Conservation (phyloP, 208 protist species). For the Leishmania tropica region DNA sequence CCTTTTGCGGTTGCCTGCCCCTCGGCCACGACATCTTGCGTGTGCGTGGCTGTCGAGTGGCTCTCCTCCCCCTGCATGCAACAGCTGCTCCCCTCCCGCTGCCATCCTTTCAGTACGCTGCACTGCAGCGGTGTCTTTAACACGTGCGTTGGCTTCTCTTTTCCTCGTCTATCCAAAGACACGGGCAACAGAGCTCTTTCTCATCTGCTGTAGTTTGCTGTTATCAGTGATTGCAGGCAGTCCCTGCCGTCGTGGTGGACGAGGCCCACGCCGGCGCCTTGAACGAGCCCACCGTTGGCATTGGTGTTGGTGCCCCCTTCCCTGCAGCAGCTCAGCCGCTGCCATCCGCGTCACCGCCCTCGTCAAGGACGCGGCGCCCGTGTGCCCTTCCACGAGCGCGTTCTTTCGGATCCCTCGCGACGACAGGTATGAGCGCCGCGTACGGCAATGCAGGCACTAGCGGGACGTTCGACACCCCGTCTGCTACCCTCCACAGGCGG, state of each 20-base stretch:
- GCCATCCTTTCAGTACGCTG: not conserved
- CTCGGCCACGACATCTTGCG: not conserved
- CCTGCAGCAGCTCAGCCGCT: not conserved
- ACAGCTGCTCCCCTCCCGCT: not conserved
- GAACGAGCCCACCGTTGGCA: not conserved
- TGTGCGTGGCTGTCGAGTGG: not conserved
- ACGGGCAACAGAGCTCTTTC: not conserved
- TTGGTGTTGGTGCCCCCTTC: not conserved
- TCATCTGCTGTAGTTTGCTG: not conserved
- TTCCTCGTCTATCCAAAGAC: not conserved
- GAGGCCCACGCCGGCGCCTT: not conserved
- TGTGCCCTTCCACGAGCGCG: not conserved
- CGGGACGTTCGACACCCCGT: not conserved
- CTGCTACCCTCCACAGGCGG: slow-evolving; percentile 5
- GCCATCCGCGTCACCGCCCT: not conserved
- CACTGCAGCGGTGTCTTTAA: not conserved
- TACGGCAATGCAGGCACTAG: not conserved
- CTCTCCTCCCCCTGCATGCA: not conserved
- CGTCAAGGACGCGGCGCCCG: not conserved
- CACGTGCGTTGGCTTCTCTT: not conserved
- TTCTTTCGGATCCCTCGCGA: not conserved
- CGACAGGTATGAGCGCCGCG: not conserved
- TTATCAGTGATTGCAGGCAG: not conserved
- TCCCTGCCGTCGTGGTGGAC: not conserved
- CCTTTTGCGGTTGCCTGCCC: too few relatives aligned